These are phyloP conservation scores for Ustilago xerochloae DNA, from an alignment of 1,284 basidiomycete species.

Conservation along the genomic window DNA sequence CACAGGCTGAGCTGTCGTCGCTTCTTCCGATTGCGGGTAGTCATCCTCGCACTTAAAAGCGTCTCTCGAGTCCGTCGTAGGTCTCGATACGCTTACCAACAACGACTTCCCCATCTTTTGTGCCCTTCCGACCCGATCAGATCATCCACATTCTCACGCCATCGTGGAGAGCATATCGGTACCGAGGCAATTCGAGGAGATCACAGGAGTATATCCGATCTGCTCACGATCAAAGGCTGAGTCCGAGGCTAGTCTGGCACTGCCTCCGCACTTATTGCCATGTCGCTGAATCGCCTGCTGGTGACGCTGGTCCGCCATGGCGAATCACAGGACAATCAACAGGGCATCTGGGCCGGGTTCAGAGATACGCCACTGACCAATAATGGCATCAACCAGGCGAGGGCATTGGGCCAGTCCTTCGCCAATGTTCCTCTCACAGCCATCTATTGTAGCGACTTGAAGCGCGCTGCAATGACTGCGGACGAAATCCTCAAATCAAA, in stretches of 20 bases:
- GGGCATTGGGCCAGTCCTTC: slow-evolving; percentile 78
- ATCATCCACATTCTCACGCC: neutral
- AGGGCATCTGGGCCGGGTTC: slow-evolving; percentile 81
- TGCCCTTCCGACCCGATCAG: neutral
- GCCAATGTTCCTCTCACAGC: slow-evolving; percentile 74
- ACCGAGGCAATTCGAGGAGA: no score
- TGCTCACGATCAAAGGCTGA: no score
- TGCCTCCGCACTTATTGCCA: no score
- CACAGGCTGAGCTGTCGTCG: neutral
- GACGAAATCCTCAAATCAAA: slow-evolving; percentile 72
- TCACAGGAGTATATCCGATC: no score
- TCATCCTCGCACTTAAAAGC: no score
- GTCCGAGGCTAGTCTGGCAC: no score
- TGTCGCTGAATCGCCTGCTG: slow-evolving; percentile 42
- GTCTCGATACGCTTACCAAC: neutral
- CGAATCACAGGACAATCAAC: slow-evolving; percentile 68
- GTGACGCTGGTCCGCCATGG: slow-evolving; percentile 59
- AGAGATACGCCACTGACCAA: slow-evolving; percentile 82
- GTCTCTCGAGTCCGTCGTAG: neutral
- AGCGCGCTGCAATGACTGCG: slow-evolving; percentile 80
- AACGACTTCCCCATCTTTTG: neutral
- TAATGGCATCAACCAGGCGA: slow-evolving; percentile 88
- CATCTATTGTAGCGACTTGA: slow-evolving; percentile 83
- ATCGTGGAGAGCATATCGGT: neutral
- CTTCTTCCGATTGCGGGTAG: neutral